Conservation (phyloP, 164 flowering plant species). For the Vitis riparia region DNA sequence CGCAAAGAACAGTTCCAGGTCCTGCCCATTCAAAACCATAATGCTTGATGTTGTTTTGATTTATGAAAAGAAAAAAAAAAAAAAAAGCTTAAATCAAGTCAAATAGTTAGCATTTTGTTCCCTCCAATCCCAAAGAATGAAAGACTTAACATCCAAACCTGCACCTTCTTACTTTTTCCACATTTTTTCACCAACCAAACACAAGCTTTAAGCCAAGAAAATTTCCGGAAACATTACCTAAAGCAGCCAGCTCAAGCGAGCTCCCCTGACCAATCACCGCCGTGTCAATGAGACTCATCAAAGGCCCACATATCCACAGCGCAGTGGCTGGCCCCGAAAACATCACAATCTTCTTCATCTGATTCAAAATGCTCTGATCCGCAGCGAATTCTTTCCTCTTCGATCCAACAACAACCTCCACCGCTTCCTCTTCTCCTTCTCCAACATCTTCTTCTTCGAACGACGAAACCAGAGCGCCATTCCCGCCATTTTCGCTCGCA, state of each 20-base stretch:
- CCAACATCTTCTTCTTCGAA: conserved; percentile 3
- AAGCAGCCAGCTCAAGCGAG: conserved; percentile 90
- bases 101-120: not conserved
- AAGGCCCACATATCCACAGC: conserved; percentile 84
- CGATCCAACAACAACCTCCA: conserved; percentile 12
- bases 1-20: conserved; percentile 90
- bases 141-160: not conserved
- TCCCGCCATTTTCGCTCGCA: not conserved
- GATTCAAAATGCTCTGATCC: conserved; percentile 58
- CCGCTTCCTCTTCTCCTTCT: conserved; percentile 5
- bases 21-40: conserved; percentile 45
- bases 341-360: conserved; percentile 68
- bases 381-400: conserved; percentile 31
- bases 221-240: conserved; percentile 44
- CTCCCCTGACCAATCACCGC: conserved; percentile 93
- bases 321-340: conserved; percentile 91
- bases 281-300: conserved; percentile 95
- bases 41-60: too few relatives aligned
- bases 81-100: not conserved
- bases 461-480: not conserved
- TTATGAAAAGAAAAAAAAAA: too few relatives aligned
- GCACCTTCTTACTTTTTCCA: not conserved
- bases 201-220: too few relatives aligned
- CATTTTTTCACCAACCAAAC: not conserved
- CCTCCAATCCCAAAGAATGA: not conserved